Conservation (phyloP, 306 rosid genomes). For the Herpetospermum pedunculosum region DNA sequence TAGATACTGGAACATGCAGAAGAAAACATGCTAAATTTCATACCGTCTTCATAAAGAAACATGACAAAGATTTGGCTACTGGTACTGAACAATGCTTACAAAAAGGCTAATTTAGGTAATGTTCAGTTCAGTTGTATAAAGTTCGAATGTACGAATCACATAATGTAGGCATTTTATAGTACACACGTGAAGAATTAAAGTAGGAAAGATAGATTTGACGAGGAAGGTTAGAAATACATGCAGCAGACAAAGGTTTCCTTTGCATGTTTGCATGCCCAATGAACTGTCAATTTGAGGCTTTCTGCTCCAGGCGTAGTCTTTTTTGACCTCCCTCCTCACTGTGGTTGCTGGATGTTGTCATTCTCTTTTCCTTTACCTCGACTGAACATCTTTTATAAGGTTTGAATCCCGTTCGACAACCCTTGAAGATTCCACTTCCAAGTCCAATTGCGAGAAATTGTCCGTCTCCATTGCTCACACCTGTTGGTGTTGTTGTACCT, state of each 20-base stretch:
- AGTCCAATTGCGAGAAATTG: slow-evolving; percentile 58
- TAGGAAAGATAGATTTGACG: background rate
- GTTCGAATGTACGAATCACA: slow-evolving; percentile 7
- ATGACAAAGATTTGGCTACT: background rate
- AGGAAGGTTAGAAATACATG: slow-evolving; percentile 30
- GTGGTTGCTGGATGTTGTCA: slow-evolving; percentile 33
- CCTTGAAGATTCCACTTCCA: slow-evolving; percentile 51
- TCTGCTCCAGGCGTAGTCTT: slow-evolving; percentile 65
- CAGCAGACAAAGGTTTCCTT: slow-evolving; percentile 11
- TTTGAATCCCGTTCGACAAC: slow-evolving; percentile 75
- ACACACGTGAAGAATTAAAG: slow-evolving; percentile 9
- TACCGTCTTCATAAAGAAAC: background rate
- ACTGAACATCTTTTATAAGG: slow-evolving; percentile 87
- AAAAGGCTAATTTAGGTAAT: slow-evolving; percentile 9
- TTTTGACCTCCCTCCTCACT: slow-evolving; percentile 65
- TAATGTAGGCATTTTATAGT: slow-evolving; percentile 12
- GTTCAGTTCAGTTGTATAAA: slow-evolving; percentile 8
- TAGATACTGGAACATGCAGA: background rate
- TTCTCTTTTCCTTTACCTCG: slow-evolving; percentile 56
- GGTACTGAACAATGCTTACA: slow-evolving; percentile 4
- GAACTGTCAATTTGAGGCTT: slow-evolving; percentile 39
- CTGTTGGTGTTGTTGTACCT: slow-evolving; percentile 17
- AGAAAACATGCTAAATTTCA: background rate
- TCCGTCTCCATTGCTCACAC: slow-evolving; percentile 29
- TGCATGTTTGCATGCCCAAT: slow-evolving; percentile 11